Evolutionary conservation across 768 basidiomycete species (phyloP), one percentile per base, ranked within the genome.

Genomic region (Phaffia australis): DNA sequence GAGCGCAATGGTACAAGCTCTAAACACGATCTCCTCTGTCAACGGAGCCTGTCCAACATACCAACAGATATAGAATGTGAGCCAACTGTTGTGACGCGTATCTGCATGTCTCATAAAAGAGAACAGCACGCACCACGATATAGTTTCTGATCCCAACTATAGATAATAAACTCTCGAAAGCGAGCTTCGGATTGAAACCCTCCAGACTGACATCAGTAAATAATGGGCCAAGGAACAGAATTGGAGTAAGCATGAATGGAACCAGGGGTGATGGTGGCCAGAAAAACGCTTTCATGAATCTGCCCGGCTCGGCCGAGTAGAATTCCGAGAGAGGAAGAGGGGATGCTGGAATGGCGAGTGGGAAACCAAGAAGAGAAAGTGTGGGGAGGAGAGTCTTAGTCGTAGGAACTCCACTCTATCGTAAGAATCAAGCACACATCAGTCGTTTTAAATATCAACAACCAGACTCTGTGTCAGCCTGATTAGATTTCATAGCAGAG

Each of bases 11-110:
- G 94, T 81, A 74, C 89, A 92, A 0, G 88, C 84, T 30, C 95
- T 80, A 74, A 95, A 98, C 9, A 89, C 88, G 29, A 95, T 66
- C 76, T 98, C 94, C 77, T 99, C 94, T 0, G 93, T 93, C 46
- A 92, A 76, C 0, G 94, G 94, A 3, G 82, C 92, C 90, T 92
- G 67, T 35, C 4, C 14, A 23, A 42, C 30, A 9, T 21, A 6
- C 54, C n/a, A 27, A 52, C 21, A 29, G 21, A 19, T 23, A 46
- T 55, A 21, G 32, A 32, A 54, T 35, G n/a, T n/a, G 29, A 27
- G 46, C 2, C 4, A 18, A 49, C 35, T 7, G 15, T 11, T 46
- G 35, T 42, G 18, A 27, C 2, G 14, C n/a, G 11, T 25, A 23
- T 47, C n/a, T 11, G 56, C 25, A 16, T 14, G 15, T 16, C 56